phyloP scores from a whole-genome alignment of 1,284 basidiomycete genomes.

The Grifola frondosa region DNA sequence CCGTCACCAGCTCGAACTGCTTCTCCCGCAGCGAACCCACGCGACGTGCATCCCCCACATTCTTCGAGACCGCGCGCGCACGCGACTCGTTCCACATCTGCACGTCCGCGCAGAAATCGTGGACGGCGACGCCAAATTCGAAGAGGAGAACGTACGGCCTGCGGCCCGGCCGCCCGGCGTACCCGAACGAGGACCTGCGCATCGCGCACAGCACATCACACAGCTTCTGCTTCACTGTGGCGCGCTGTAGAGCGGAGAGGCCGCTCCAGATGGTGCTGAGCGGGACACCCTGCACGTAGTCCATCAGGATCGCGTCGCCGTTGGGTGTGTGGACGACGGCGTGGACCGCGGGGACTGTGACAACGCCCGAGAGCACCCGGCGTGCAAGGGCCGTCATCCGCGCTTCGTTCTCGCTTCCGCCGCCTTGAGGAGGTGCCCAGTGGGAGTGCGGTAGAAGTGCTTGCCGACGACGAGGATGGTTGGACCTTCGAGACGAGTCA shows the following conservation, averaged over 20 bases:
- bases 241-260: too few relatives aligned
- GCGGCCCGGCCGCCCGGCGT: constrained; percentile 2
- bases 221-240: too few relatives aligned
- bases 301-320: not conserved
- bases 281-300: not conserved
- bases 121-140: not conserved
- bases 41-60: not conserved
- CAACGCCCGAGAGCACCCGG: not conserved
- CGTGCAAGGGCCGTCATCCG: not conserved
- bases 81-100: constrained; percentile 10
- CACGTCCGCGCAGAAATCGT: constrained; percentile 4
- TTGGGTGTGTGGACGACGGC: not conserved
- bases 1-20: constrained; percentile 1
- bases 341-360: not conserved
- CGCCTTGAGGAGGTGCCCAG: not conserved
- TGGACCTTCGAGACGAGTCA: too few relatives aligned
- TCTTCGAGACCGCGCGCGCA: not conserved
- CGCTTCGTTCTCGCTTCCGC: not conserved
- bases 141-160: constrained; percentile 3
- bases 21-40: not conserved
- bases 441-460: too few relatives aligned
- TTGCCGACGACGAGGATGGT: too few relatives aligned
- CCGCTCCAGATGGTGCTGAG: not conserved
- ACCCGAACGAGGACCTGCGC: not conserved
- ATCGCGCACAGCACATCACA: too few relatives aligned